Base-by-base conservation (phyloP, 179 eudicot species). In the Heliamphora pulchella region DNA sequence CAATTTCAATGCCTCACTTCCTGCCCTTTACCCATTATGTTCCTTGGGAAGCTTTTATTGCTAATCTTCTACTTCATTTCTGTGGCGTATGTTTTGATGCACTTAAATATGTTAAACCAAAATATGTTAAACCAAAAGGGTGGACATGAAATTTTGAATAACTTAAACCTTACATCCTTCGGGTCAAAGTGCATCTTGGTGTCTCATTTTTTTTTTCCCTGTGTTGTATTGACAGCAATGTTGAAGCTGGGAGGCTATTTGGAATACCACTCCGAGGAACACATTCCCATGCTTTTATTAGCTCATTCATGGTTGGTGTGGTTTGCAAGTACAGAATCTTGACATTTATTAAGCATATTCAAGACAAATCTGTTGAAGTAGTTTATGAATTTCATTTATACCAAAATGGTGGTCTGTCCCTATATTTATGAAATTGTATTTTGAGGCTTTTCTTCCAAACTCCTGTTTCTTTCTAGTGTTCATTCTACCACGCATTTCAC, bases 221-320 rank as follows among this genome's bases (percentile, higher is more conserved):
- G 46, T 76, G 53, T 55, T 81, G 80, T 78, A 13, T 75, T 80
- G 54, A 77, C 93, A 96, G 99, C 93, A 96, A 96, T 84, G 94
- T 92, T 77, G 94, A 91, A 81, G 99, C 99, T 86, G 99, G 97
- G 79, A 92, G 86, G 86, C 86, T 94, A 86, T 96, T 96, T 87
- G 99, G 99, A 84, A 96, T 96, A 85, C 99, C 99, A 44, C 89
- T 94, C 43, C 88, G 88, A 80, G 99, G 99, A 81, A 96, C 98
- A 55, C 98, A 96, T 86, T 96, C 99, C 70, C 99, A 96, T 88
- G 99, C 99, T 77, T 96, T 92, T 91, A 98, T 96, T 74, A 96
- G 98, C 91, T 96, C 99, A 79, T 96, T 89, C 81, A 92, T 92
- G 99, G 99, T 94, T 82, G 84, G 89, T 75, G 41, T 74, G 3